Evolutionary conservation across 371 early-diverging fungal species (phyloP), one percentile per base, ranked within the genome.

Genomic region (Catenaria anguillulae): DNA sequence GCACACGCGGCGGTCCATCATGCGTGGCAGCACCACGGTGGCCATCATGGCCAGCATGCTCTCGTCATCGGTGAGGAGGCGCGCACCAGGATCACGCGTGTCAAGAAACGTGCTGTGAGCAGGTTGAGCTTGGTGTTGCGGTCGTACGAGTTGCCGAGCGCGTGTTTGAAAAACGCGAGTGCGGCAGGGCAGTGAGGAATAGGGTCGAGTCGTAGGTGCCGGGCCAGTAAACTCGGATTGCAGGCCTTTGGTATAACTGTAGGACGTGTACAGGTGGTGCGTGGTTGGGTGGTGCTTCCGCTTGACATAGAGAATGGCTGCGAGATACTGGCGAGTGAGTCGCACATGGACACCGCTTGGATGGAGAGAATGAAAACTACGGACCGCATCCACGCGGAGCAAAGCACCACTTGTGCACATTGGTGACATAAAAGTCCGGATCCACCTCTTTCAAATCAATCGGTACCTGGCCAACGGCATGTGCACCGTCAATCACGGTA

Each of bases 351-450:
- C 35, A 21, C 5, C 31, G 31, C n/a, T 26, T 63, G 54, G 43
- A 60, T 60, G 13, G 63, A 43, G 50, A 36, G 13, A n/a, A 62
- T n/a, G 21, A 21, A 24, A 24, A 55, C 17, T n/a, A 56, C 2
- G 71, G 29, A 19, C 69, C 75, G 23, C 62, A 61, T 2, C 73
- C 73, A 19, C 73, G 66, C n/a, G 69, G 48, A 29, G 60, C 56
- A 36, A 69, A 74, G 35, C 69, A 60, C 75, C 75, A 74, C 62
- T 74, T 74, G 61, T 74, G 75, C 12, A 52, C 35, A 60, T 74
- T 74, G 23, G 68, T 67, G 24, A 66, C 63, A 37, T 71, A 74
- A 46, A 66, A 72, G 52, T 74, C 75, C 0, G 75, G 67, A 12
- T 60, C 33, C 19, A 64, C n/a, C 19, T 40, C 60, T 4, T 54